Conservation (phyloP, 139 green algal species). For the Coelastrella sp. region DNA sequence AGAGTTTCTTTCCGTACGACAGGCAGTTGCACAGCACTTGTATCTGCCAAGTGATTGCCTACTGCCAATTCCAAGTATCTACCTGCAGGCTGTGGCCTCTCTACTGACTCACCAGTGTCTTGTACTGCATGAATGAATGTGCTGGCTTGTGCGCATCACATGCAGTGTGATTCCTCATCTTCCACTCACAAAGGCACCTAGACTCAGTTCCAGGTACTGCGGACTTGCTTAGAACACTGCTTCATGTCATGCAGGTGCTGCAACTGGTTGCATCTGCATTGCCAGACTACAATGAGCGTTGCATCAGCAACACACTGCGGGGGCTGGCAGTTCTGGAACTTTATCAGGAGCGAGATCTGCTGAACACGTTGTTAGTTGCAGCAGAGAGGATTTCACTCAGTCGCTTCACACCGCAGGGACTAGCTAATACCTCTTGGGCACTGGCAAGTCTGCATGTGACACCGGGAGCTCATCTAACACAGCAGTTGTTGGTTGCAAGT, state of each 20-base stretch:
- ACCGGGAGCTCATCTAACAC: background rate
- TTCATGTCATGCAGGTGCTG: conserved; percentile 7
- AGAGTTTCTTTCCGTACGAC: too few relatives aligned
- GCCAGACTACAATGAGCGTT: conserved; percentile 15
- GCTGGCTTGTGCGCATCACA: too few relatives aligned
- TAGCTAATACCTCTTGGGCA: conserved; percentile 34
- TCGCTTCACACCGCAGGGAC: conserved; percentile 14
- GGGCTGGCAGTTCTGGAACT: conserved; percentile 25
- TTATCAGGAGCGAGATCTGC: conserved; percentile 3
- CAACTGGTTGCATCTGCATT: conserved; percentile 13
- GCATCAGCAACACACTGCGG: conserved; percentile 32
- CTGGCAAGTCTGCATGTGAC: background rate
- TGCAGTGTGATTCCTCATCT: too few relatives aligned
- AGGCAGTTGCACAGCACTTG: background rate
- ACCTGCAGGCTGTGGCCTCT: too few relatives aligned
- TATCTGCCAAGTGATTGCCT: too few relatives aligned
- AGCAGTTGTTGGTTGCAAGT: background rate
- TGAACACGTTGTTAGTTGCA: background rate
- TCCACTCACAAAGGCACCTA: too few relatives aligned
- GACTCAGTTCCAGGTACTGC: too few relatives aligned
- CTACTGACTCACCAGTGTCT: background rate
- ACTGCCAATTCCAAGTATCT: too few relatives aligned
- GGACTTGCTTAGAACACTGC: conserved; percentile 1
- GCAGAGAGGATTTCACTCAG: background rate
- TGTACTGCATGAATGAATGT: background rate